phyloP scores from a whole-genome alignment of 805 yeast species.

The Ogataea degrootiae region DNA sequence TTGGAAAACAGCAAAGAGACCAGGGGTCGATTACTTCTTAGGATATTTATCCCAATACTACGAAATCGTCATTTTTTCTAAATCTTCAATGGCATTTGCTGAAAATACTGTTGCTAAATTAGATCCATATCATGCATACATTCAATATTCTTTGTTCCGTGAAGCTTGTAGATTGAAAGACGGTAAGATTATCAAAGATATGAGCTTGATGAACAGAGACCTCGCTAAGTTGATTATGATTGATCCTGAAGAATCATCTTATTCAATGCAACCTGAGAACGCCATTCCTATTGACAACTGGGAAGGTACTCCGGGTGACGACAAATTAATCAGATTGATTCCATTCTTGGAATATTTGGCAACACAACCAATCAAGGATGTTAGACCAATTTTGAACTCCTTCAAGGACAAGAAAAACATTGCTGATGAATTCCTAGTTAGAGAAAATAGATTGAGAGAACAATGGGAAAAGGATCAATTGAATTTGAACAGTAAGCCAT shows the following conservation, averaged over 20 bases:
- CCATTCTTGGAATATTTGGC: slow-evolving; percentile 95
- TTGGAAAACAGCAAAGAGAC: slow-evolving; percentile 99
- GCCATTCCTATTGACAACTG: slow-evolving; percentile 83
- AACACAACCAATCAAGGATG: slow-evolving; percentile 77
- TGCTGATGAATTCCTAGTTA: slow-evolving; percentile 71
- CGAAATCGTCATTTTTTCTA: slow-evolving; percentile 88
- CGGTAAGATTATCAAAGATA: slow-evolving; percentile 85
- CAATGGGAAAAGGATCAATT: slow-evolving; percentile 58
- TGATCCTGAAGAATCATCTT: slow-evolving; percentile 71
- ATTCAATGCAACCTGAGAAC: slow-evolving; percentile 86
- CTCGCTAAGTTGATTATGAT: slow-evolving; percentile 71
- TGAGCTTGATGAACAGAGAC: slow-evolving; percentile 87
- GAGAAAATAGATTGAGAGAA: slow-evolving; percentile 72
- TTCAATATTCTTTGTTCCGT: slow-evolving; percentile 80
- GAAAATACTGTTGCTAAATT: slow-evolving; percentile 81
- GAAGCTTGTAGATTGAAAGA: slow-evolving; percentile 90
- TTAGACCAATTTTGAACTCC: slow-evolving; percentile 78
- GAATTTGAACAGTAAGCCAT: slow-evolving; percentile 17
- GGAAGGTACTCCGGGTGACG: slow-evolving; percentile 76
- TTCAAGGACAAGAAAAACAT: slow-evolving; percentile 63
- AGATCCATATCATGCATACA: slow-evolving; percentile 88
- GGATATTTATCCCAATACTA: slow-evolving; percentile 93
- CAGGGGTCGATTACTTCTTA: slow-evolving; percentile 94
- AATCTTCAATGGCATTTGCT: slow-evolving; percentile 79
- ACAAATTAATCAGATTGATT: slow-evolving; percentile 70